phyloP scores from a whole-genome alignment of 2,329 filamentous ascomycete species.

The Trichophyton schoenleinii region DNA sequence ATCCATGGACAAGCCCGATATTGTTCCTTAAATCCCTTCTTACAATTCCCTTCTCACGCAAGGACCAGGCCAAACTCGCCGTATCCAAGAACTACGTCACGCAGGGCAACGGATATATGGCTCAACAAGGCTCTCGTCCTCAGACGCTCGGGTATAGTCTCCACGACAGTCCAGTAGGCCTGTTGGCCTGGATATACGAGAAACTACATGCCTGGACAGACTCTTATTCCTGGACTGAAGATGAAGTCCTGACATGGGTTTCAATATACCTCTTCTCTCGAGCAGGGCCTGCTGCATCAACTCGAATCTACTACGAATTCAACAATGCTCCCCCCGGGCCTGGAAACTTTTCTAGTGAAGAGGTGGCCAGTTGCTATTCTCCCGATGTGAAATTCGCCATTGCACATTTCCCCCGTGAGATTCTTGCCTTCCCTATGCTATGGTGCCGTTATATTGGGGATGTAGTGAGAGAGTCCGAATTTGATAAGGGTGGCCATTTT shows the following conservation, averaged over 20 bases:
- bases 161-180: slow-evolving; percentile 54
- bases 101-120: slow-evolving; percentile 35
- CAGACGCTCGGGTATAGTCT: slow-evolving; percentile 60
- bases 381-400: slow-evolving; percentile 41
- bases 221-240: slow-evolving; percentile 57
- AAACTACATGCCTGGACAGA: slow-evolving; percentile 70
- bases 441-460: slow-evolving; percentile 41
- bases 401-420: slow-evolving; percentile 40
- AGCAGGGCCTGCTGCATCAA: slow-evolving; percentile 54
- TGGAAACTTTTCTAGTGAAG: slow-evolving; percentile 11
- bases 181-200: slow-evolving; percentile 70
- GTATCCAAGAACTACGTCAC: slow-evolving; percentile 17
- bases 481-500: slow-evolving; percentile 41
- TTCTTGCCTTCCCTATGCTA: slow-evolving; percentile 37
- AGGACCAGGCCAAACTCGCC: slow-evolving; percentile 17
- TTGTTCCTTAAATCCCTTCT: slow-evolving; percentile 33
- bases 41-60: slow-evolving; percentile 21
- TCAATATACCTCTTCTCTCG: slow-evolving; percentile 59
- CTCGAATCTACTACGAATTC: slow-evolving; percentile 60
- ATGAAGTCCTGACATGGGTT: slow-evolving; percentile 65
- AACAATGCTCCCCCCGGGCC: slow-evolving; percentile 30
- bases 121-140: slow-evolving; percentile 54
- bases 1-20: slow-evolving; percentile 41
- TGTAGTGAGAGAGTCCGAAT: slow-evolving; percentile 38
- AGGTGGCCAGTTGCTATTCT: slow-evolving; percentile 31